These are phyloP conservation scores for Streptanthus diversifolius DNA, from an alignment of 345 rosid species.

Conservation along the genomic window DNA sequence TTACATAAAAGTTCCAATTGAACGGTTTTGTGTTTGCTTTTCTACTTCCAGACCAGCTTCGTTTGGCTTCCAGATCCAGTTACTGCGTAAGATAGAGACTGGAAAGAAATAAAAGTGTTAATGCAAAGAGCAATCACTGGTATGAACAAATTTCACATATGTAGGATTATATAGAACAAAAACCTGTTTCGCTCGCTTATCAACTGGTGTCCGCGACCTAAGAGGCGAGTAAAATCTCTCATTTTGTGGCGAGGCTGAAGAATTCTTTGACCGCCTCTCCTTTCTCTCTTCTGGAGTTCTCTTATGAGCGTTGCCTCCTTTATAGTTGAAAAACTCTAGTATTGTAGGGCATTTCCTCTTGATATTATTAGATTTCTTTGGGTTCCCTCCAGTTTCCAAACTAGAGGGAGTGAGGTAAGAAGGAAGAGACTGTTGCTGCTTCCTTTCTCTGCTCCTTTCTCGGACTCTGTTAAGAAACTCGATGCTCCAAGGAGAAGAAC, in stretches of 20 bases:
- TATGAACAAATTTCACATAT: not conserved
- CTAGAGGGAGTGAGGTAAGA: slow-evolving; percentile 40
- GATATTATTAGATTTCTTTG: slow-evolving; percentile 35
- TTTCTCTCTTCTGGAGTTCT: slow-evolving; percentile 50
- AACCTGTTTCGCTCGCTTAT: slow-evolving; percentile 75
- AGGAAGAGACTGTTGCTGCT: slow-evolving; percentile 58
- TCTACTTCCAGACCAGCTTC: slow-evolving; percentile 71
- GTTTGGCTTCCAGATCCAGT: slow-evolving; percentile 63
- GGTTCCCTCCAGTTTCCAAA: slow-evolving; percentile 35
- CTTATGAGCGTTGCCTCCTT: slow-evolving; percentile 49
- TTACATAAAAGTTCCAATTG: slow-evolving; percentile 21
- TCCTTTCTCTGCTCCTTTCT: slow-evolving; percentile 62
- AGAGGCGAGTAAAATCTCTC: slow-evolving; percentile 39
- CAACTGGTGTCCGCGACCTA: slow-evolving; percentile 57
- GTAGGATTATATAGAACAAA: not conserved
- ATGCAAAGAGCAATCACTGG: not conserved
- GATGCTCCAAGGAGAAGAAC: slow-evolving; percentile 95
- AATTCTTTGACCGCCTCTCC: slow-evolving; percentile 46
- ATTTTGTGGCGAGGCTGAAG: slow-evolving; percentile 39
- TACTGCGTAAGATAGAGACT: slow-evolving; percentile 59
- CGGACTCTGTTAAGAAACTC: slow-evolving; percentile 79
- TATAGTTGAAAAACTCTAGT: slow-evolving; percentile 74
- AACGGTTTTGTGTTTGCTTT: slow-evolving; percentile 27
- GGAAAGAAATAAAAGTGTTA: slow-evolving; percentile 25
- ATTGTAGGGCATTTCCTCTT: slow-evolving; percentile 78